Evolutionary conservation across 1,284 basidiomycete species (phyloP).

Genomic region (Amylostereum areolatum): DNA sequence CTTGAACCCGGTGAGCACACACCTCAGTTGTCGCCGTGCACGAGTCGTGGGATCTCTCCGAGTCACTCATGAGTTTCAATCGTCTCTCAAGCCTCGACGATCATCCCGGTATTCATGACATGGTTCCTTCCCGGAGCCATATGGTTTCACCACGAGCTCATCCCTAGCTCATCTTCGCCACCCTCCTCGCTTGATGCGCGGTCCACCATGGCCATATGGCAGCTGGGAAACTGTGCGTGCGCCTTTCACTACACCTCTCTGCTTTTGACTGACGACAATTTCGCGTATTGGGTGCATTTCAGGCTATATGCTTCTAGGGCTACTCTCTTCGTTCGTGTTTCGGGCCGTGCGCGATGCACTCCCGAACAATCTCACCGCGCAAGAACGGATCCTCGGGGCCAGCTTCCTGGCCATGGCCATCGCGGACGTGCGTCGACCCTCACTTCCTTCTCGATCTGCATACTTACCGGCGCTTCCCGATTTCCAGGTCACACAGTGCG

Average conservation of each 20-base stretch:
- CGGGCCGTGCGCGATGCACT: constrained; percentile 62
- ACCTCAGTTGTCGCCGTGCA: not conserved
- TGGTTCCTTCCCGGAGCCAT: constrained; percentile 57
- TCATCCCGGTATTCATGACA: constrained; percentile 51
- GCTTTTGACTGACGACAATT: not conserved
- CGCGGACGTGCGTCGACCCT: constrained; percentile 56
- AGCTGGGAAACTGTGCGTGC: constrained; percentile 61
- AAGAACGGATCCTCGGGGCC: constrained; percentile 67
- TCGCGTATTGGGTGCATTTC: constrained; percentile 2
- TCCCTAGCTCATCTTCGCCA: constrained; percentile 38
- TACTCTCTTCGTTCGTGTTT: constrained; percentile 66
- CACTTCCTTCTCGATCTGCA: not conserved
- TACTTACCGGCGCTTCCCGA: constrained; percentile 1
- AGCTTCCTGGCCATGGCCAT: constrained; percentile 60
- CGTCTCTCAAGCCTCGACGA: constrained; percentile 42
- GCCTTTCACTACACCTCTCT: not conserved
- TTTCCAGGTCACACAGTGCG: constrained; percentile 51
- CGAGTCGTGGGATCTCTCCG: not conserved
- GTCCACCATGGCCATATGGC: constrained; percentile 64
- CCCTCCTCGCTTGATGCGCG: constrained; percentile 39
- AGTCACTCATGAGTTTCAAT: not conserved
- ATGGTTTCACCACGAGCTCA: constrained; percentile 69
- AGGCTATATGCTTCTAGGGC: constrained; percentile 66
- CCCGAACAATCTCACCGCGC: constrained; percentile 50
- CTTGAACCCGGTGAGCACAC: constrained; percentile 54